Percentiles rank a stretch among this genome's conserved stretches.
phyloP scores from a whole-genome alignment of 2,329 filamentous ascomycete genomes.

The Chaetomium olivaceum region DNA sequence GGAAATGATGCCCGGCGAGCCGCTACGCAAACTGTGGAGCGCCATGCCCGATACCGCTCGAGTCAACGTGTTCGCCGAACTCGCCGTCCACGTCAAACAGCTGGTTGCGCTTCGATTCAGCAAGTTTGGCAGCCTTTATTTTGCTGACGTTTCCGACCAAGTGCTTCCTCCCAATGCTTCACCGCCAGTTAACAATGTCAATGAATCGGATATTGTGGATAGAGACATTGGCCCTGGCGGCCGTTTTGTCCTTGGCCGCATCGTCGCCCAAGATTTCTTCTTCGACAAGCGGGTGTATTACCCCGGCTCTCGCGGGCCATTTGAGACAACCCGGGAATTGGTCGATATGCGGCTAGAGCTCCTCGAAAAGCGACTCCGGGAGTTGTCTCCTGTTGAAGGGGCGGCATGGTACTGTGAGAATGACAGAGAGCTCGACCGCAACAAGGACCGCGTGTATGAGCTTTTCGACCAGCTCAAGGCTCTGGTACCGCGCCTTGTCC shows the following conservation, averaged over 20 bases:
- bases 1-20: constrained; percentile 22
- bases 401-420: constrained; percentile 22
- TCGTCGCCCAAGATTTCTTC: constrained; percentile 25
- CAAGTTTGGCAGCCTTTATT: constrained; percentile 24
- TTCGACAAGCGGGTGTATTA: constrained; percentile 23
- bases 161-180: not conserved
- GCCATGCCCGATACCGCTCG: constrained; percentile 13
- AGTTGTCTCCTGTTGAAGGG: constrained; percentile 15
- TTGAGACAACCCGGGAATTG: constrained; percentile 11
- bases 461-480: constrained; percentile 17
- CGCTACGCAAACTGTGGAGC: constrained; percentile 20
- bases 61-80: constrained; percentile 16
- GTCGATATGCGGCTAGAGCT: constrained; percentile 17
- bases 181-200: not conserved
- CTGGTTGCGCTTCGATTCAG: constrained; percentile 22
- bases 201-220: not conserved
- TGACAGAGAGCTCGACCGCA: constrained; percentile 14
- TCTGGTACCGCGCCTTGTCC: constrained; percentile 18
- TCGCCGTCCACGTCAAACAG: constrained; percentile 19
- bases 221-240: constrained; percentile 15
- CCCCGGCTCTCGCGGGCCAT: constrained; percentile 20
- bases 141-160: constrained; percentile 17
- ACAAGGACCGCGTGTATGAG: constrained; percentile 10
- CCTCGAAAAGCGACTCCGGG: constrained; percentile 13
- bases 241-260: constrained; percentile 19